Base-by-base conservation (phyloP, 805 yeast genomes). In the Starmerella potacharoeniae region DNA sequence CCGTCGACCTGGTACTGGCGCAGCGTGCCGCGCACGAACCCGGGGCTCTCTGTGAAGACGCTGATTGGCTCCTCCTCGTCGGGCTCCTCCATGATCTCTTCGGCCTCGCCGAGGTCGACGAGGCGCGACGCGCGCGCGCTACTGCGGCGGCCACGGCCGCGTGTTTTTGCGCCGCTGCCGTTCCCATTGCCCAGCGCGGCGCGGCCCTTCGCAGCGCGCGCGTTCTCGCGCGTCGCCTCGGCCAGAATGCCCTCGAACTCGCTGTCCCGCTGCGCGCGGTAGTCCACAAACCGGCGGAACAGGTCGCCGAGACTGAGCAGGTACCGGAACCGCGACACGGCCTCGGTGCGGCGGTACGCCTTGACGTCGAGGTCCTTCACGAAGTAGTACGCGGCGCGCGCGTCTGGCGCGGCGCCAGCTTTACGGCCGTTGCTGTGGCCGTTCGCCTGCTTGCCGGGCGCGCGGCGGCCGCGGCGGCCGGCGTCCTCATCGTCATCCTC, bases 1-100 rank as follows among this genome's bases (percentile, higher is more conserved):
- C 98, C 98, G 66, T 89, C 96, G 37, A 91, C 74, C 71, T 91
- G 98, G 67, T 93, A 91, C 64, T 86, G 95, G 66, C 98, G 77
- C 58, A 93, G 72, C 50, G 68, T 76, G 11, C 97, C 97, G 9
- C 72, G 58, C 34, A 91, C 71, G 66, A 78, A 91, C 3, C 80
- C 71, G 0, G 98, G 98, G 0, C 93, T 81, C 62, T 86, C 93
- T 0, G 93, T 82, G 49, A 90, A 74, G 11, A 84, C 84, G 0
- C 88, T 82, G 9, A 82, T 75, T 74, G 79, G 53, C 29, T 58
- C 62, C 29, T 61, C 61, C 6, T 55, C 61, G 13, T 52, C 58
- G 11, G 44, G 42, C 40, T 58, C 54, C 29, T 37, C 57, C 44
- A 51, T 9, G 0, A 59, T 59, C 17, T 68, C 76, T 75, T 63